Evolutionary conservation across 176 grass and related monocot genomes (phyloP).

Genomic region (Alopecurus myosuroides): DNA sequence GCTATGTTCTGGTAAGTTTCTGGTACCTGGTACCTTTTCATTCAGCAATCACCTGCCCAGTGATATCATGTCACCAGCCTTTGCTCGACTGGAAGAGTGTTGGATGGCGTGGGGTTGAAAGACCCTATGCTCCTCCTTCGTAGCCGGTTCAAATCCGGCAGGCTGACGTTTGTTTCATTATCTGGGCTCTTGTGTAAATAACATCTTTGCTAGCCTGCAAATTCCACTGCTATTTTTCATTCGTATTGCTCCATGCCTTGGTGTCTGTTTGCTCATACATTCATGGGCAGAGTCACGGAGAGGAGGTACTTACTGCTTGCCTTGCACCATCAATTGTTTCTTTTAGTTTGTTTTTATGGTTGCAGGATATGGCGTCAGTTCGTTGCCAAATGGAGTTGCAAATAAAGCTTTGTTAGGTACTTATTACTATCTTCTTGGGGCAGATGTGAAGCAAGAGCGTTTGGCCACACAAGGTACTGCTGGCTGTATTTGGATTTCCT

Average conservation of each 20-base stretch:
- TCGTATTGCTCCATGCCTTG: not conserved
- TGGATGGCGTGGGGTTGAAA: slow-evolving; percentile 4
- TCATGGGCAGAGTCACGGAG: not conserved
- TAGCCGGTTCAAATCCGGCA: slow-evolving; percentile 9
- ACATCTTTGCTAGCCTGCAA: not conserved
- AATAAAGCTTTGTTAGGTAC: not conserved
- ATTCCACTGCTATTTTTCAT: not conserved
- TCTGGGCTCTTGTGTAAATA: not conserved
- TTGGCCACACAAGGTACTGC: not conserved
- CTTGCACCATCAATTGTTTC: not conserved
- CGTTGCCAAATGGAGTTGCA: not conserved
- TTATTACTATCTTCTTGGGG: not conserved
- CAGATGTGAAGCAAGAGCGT: not conserved
- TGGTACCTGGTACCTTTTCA: not conserved
- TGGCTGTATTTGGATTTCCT: not conserved
- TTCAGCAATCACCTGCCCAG: not conserved
- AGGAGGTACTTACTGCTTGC: not conserved
- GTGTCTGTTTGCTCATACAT: not conserved
- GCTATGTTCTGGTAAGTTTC: not conserved
- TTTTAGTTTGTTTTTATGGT: not conserved
- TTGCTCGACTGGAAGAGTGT: slow-evolving; percentile 8
- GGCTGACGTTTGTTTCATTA: not conserved
- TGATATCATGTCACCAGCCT: not conserved
- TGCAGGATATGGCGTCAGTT: not conserved
- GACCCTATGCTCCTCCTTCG: not conserved